Base-by-base conservation (phyloP, 768 basidiomycete genomes). In the Hortiboletus flavorubellus region DNA sequence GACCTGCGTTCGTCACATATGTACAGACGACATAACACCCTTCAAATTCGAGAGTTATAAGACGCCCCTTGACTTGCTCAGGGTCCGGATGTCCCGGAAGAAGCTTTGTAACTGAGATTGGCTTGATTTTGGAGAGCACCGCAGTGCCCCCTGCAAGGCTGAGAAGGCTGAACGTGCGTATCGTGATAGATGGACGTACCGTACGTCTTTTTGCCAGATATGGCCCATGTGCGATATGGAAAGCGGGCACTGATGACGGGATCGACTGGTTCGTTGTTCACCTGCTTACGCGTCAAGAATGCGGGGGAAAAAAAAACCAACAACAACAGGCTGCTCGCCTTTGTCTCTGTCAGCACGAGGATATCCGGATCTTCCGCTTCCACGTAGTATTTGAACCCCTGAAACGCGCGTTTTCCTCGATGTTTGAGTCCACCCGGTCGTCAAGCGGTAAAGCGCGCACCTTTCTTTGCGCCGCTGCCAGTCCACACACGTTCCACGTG, bases 361-460 rank as follows among this genome's bases (percentile, higher is more conserved):
- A 95, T 76, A 65, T 95, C 93, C 0, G 93, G 83, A 64, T 93
- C 85, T 62, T 95, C 93, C 2, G 91, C 91, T 60, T 90, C 85
- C 33, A 93, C 76, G 65, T 95, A 95, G 63, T 75, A 67, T 62
- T 84, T 86, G 73, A 95, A 92, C 0, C 92, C 92, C 86, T 89
- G 59, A 9, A n/a, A 58, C 14, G 12, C 11, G 41, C 44, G 53
- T 49, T 21, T 21, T 37, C 5, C 3, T 37, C 8, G 16, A 33
- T 26, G 18, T 21, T 21, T 21, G 21, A 21, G 21, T 7, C 21
- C 8, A 10, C 2, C 5, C 31, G 34, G 18, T 42, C 29, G 38
- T 2, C 29, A 29, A 5, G 23, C 48, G 23, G 12, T 7, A 38
- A 34, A 33, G 49, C 69, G 49, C 69, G 48, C 53, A 86, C 91